Conservation (phyloP, 257 asterid species). For the Leptodermis oblonga region DNA sequence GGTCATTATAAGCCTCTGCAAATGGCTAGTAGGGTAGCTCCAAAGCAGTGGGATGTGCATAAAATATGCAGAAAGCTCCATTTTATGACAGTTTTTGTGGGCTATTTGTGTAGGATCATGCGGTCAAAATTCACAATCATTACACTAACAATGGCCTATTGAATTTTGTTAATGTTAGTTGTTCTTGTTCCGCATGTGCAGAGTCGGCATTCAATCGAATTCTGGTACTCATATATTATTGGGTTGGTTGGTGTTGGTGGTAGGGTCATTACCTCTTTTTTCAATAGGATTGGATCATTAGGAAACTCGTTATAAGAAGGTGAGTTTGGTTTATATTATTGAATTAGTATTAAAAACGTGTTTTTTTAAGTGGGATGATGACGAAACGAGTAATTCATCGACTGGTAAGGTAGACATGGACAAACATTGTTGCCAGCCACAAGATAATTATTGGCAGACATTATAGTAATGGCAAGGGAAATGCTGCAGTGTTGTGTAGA, state of each 20-base stretch:
- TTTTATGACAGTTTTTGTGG: conserved; percentile 14
- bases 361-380: too few relatives aligned
- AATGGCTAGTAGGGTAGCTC: conserved; percentile 4
- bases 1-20: background rate
- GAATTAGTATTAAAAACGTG: too few relatives aligned
- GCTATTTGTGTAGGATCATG: conserved; percentile 6
- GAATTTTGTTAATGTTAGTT: background rate
- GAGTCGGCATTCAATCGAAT: background rate
- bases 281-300: too few relatives aligned
- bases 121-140: conserved; percentile 4
- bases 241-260: too few relatives aligned
- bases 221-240: background rate
- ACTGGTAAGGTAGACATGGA: background rate
- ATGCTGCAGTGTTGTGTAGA: background rate
- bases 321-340: too few relatives aligned
- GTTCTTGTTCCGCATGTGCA: conserved; percentile 8
- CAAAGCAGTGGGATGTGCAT: too few relatives aligned
- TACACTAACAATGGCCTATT: conserved; percentile 1
- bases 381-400: background rate
- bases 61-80: background rate
- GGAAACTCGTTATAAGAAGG: too few relatives aligned
- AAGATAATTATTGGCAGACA: conserved; percentile 1
- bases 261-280: too few relatives aligned
- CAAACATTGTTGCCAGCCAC: conserved; percentile 2
- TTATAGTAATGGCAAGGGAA: background rate